Percentiles rank a stretch among this genome's conserved stretches.
These are phyloP conservation scores for Trichoderma asperelloides DNA, from an alignment of 495 filamentous ascomycete genomes.

Conservation along the genomic window DNA sequence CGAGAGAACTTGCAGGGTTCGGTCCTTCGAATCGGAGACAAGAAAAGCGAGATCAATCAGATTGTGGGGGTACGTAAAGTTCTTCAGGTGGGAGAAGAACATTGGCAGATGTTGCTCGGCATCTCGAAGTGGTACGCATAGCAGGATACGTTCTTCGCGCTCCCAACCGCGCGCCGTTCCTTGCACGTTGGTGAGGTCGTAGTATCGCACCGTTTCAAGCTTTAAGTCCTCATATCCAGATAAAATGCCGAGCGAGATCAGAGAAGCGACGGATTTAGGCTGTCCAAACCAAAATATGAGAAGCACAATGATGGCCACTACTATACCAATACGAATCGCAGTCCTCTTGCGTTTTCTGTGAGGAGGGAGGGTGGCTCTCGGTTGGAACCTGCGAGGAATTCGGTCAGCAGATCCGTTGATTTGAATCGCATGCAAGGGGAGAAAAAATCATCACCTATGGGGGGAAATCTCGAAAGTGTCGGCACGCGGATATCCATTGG, in stretches of 20 bases:
- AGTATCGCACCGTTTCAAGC: slow-evolving; percentile 90
- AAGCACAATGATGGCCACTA: slow-evolving; percentile 42
- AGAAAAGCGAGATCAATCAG: slow-evolving; percentile 94
- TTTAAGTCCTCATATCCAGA: slow-evolving; percentile 61
- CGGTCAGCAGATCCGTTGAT: slow-evolving; percentile 10
- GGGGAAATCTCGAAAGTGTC: slow-evolving; percentile 80
- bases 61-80: slow-evolving; percentile 96
- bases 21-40: slow-evolving; percentile 94
- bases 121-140: slow-evolving; percentile 92
- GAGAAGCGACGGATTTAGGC: slow-evolving; percentile 55
- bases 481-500: slow-evolving; percentile 67
- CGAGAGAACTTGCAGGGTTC: slow-evolving; percentile 68
- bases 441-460: slow-evolving; percentile 93
- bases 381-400: slow-evolving; percentile 63
- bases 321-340: slow-evolving; percentile 53
- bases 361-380: slow-evolving; percentile 62
- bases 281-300: slow-evolving; percentile 57
- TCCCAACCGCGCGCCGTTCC: slow-evolving; percentile 91
- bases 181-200: slow-evolving; percentile 85
- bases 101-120: slow-evolving; percentile 89
- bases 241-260: slow-evolving; percentile 66
- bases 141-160: slow-evolving; percentile 83
- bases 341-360: slow-evolving; percentile 67
- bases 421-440: slow-evolving; percentile 27
- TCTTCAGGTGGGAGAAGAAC: slow-evolving; percentile 95